Evolutionary conservation across 345 rosid genomes (phyloP), one percentile per base, ranked within the genome.

Genomic region (Citrus reticulata): DNA sequence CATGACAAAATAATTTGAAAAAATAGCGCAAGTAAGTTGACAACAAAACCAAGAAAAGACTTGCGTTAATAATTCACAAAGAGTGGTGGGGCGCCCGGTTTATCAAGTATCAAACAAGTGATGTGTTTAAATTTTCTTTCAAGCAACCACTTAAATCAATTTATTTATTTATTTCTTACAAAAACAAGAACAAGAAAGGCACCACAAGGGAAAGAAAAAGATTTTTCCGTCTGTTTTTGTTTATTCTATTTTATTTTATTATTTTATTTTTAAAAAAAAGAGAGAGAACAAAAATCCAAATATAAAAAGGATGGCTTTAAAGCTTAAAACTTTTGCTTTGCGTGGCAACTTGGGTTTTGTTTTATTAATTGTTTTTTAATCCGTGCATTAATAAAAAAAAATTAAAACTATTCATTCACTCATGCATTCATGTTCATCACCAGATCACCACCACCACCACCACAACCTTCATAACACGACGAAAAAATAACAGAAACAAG

Each of bases 391-490:
- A 51, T 16, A 0, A 11, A 42, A 9, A 42, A 9, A 35, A 42
- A 42, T 4, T 9, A 46, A 13, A 46, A 46, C 51, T 46, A 46
- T 13, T 46, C 17, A 46, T 46, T 46, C 51, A 46, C 13, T 42
- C 51, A 10, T 11, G 13, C 51, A 3, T 46, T 46, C 17, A 46
- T 46, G 51, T 46, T 13, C 51, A 46, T 46, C 5, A 46, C 16
- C 16, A 42, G 16, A 10, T 51, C 57, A 51, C 32, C 22, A 9
- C 42, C 42, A 8, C 9, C 34, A 49, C 8, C 7, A 34, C 6
- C 59, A 37, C 39, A 40, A 5, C 11, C 37, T 59, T 58, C 86
- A 78, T 58, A 73, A 87, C 79, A 76, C 85, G 84, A 84, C 85
- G 86, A 81, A 72, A 74, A 78, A 70, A 19, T 62, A 25, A 83